These are phyloP conservation scores for Nitzschia sp. DNA, from an alignment of 108 stramenopile genomes.

Conservation along the genomic window DNA sequence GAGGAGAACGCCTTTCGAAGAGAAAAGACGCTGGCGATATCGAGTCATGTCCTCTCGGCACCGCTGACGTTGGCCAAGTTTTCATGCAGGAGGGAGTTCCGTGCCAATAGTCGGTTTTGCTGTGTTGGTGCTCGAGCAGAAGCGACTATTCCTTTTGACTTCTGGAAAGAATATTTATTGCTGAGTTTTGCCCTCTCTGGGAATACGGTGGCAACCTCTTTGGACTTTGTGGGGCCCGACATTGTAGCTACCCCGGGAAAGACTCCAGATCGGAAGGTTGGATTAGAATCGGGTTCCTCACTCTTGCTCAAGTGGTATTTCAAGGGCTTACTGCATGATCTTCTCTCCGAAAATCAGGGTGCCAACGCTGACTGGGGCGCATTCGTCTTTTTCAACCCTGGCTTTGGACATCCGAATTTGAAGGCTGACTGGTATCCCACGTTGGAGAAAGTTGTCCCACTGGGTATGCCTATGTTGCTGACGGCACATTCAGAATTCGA, in stretches of 20 bases:
- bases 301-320: slow-evolving; percentile 23
- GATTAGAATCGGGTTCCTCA: slow-evolving; percentile 1
- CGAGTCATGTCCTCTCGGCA: slow-evolving; percentile 73
- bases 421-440: slow-evolving; percentile 66
- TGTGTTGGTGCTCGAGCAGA: slow-evolving; percentile 90
- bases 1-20: slow-evolving; percentile 7
- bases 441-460: slow-evolving; percentile 38
- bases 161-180: slow-evolving; percentile 78
- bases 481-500: slow-evolving; percentile 78
- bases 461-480: slow-evolving; percentile 40
- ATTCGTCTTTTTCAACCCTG: slow-evolving; percentile 85
- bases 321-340: slow-evolving; percentile 41
- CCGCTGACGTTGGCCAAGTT: slow-evolving; percentile 64
- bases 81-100: neutral
- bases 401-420: slow-evolving; percentile 82
- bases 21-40: slow-evolving; percentile 43
- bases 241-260: slow-evolving; percentile 35
- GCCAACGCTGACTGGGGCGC: slow-evolving; percentile 39
- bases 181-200: neutral
- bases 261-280: neutral
- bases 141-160: slow-evolving; percentile 74
- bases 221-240: slow-evolving; percentile 87
- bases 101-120: slow-evolving; percentile 27
- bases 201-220: neutral
- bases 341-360: neutral